phyloP scores from a whole-genome alignment of 2,329 filamentous ascomycete species.

The Pseudogymnoascus sp. region DNA sequence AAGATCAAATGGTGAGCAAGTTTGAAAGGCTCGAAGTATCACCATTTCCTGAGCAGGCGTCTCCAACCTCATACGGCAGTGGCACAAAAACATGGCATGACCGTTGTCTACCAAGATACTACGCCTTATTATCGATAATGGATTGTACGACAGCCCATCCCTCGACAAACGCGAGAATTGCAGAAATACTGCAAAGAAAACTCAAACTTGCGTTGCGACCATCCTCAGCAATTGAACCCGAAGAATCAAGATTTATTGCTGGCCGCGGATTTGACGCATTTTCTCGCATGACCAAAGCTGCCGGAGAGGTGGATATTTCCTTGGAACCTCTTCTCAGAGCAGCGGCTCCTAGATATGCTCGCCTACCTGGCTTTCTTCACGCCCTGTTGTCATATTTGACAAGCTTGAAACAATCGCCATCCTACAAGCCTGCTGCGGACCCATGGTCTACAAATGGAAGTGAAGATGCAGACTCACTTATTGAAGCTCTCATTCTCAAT shows the following conservation, averaged over 20 bases:
- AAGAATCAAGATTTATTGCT: constrained; percentile 63
- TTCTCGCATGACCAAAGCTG: constrained; percentile 52
- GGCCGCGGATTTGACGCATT: constrained; percentile 69
- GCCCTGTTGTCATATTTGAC: constrained; percentile 49
- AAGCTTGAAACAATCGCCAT: constrained; percentile 15
- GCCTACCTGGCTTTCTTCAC: constrained; percentile 56
- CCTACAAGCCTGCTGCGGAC: constrained; percentile 10
- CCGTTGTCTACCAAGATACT: constrained; percentile 57
- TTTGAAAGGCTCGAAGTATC: constrained; percentile 58
- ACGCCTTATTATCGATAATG: constrained; percentile 55
- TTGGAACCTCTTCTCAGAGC: constrained; percentile 59
- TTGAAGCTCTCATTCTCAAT: constrained; percentile 59
- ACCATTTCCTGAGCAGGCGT: constrained; percentile 55
- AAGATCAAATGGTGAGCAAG: constrained; percentile 60
- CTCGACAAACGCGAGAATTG: constrained; percentile 56
- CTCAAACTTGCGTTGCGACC: constrained; percentile 56
- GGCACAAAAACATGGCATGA: constrained; percentile 54
- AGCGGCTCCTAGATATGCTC: constrained; percentile 57
- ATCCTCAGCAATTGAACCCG: constrained; percentile 47
- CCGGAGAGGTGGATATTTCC: constrained; percentile 47
- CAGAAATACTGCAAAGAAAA: constrained; percentile 56
- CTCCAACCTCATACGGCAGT: constrained; percentile 42
- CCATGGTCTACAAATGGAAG: constrained; percentile 12
- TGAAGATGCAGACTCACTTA: constrained; percentile 51
- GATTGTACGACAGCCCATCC: constrained; percentile 54